Evolutionary conservation across 2,329 filamentous ascomycete genomes (phyloP).

Genomic region (Clonostachys rosea): DNA sequence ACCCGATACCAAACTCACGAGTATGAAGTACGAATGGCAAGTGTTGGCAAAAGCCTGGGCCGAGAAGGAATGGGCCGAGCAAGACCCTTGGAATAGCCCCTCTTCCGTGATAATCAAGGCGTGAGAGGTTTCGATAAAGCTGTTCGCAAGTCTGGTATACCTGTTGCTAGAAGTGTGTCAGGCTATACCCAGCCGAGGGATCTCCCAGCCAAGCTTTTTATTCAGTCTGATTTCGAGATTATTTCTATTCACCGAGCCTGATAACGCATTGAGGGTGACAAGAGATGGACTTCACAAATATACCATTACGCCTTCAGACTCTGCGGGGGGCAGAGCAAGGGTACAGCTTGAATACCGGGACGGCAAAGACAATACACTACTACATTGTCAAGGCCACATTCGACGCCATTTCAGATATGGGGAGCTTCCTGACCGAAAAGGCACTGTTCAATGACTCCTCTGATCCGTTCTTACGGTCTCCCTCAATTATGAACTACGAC

Average conservation of each 20-base stretch:
- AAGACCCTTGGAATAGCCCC: slow-evolving; percentile 49
- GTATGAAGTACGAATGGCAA: slow-evolving; percentile 60
- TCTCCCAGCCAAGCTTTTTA: slow-evolving; percentile 35
- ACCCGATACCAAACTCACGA: slow-evolving; percentile 45
- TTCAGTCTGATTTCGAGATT: slow-evolving; percentile 33
- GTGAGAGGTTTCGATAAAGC: slow-evolving; percentile 39
- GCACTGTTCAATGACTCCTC: slow-evolving; percentile 45
- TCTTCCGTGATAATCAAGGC: slow-evolving; percentile 38
- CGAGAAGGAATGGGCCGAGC: slow-evolving; percentile 47
- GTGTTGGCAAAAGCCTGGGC: slow-evolving; percentile 47
- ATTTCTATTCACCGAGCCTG: slow-evolving; percentile 30
- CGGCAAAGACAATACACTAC: slow-evolving; percentile 50
- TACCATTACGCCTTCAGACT: slow-evolving; percentile 31
- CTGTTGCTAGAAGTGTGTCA: slow-evolving; percentile 46
- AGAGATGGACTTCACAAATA: slow-evolving; percentile 23
- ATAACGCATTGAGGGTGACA: slow-evolving; percentile 25
- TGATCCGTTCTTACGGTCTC: slow-evolving; percentile 48
- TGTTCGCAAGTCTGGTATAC: slow-evolving; percentile 33
- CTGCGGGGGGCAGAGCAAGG: slow-evolving; percentile 42
- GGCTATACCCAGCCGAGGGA: slow-evolving; percentile 49
- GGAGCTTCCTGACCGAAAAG: slow-evolving; percentile 46
- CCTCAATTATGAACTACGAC: slow-evolving; percentile 55
- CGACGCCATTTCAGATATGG: slow-evolving; percentile 37
- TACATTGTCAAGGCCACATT: slow-evolving; percentile 42
- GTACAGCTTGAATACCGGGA: slow-evolving; percentile 42